Evolutionary conservation across 2,329 filamentous ascomycete species (phyloP), one percentile per base, ranked within the genome.

Genomic region (Aspergillus tanneri): DNA sequence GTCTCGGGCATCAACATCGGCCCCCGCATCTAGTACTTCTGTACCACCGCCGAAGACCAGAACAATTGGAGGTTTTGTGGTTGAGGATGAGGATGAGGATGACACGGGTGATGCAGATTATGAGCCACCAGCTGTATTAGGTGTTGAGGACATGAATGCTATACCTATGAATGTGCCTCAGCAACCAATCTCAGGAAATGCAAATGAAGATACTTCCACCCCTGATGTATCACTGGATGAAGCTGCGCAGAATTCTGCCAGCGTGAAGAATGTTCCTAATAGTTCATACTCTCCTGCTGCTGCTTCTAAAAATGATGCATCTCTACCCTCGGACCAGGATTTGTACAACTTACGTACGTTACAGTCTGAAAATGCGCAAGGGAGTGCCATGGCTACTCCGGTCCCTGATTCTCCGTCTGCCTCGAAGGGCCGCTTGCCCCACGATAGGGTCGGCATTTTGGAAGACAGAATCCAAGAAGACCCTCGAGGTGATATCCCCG

Each of bases 381-480:
- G 66, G 52, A 72, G 65, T 57, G 66, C 67, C 51, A 64, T 61
- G 42, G 62, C 67, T 55, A 69, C 66, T 47, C 65, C 66, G 56
- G 61, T 66, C 46, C 68, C 77, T 59, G 68, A 75, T 55, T 72
- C 73, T 51, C 71, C 78, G 41, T 67, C 68, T 5, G 57, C 64
- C 35, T 66, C 72, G 51, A 74, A 71, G 64, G 75, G 79, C 58
- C 80, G 84, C 54, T 73, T 86, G 54, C 83, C 86, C 47, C 81
- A 86, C 72, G 87, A 95, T 71, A 82, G 81, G 56, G 79, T 92
- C 60, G 84, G 86, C 49, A 82, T 91, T 50, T 78, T 97, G 63
- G 92, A 99, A 75, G 88, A 93, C 68, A 85, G 92, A 64, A 87
- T 97, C 68, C 86, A 87, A 66, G 88, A 96, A 64, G 93, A 99